Percentiles rank a stretch among this genome's conserved stretches.
phyloP scores from a whole-genome alignment of 495 filamentous ascomycete genomes.

The Penicillium paxilli region DNA sequence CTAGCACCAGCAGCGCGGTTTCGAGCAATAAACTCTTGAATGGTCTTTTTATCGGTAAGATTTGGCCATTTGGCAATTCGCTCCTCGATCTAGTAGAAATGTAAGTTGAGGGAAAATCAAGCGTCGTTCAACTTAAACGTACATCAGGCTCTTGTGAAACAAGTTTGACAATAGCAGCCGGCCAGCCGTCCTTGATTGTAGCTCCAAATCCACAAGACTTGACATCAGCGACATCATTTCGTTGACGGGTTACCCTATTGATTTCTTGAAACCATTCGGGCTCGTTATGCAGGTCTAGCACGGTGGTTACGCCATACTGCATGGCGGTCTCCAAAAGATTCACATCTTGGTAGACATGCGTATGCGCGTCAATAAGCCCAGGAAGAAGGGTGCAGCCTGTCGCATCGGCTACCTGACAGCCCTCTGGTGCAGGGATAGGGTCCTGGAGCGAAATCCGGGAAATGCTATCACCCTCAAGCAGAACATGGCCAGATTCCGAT shows the following conservation, averaged over 20 bases:
- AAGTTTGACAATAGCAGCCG: slow-evolving; percentile 11
- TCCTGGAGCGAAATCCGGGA: slow-evolving; percentile 1
- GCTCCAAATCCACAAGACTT: slow-evolving; percentile 11
- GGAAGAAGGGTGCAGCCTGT: slow-evolving; percentile 8
- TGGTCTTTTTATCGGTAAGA: slow-evolving; percentile 2
- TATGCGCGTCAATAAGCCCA: slow-evolving; percentile 14
- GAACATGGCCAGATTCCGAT: slow-evolving; percentile 8
- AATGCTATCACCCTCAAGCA: slow-evolving; percentile 8
- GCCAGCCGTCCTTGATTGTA: slow-evolving; percentile 12
- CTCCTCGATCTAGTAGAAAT: slow-evolving; percentile 8
- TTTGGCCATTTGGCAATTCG: slow-evolving; percentile 13
- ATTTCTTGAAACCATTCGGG: slow-evolving; percentile 12
- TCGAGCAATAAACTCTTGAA: slow-evolving; percentile 5
- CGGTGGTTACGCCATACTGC: slow-evolving; percentile 8
- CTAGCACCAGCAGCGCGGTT: slow-evolving; percentile 10
- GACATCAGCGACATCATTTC: slow-evolving; percentile 13
- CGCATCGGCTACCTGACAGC: slow-evolving; percentile 3
- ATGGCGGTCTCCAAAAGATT: slow-evolving; percentile 6
- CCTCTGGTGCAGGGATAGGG: background rate
- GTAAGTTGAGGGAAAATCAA: background rate
- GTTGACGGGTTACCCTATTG: background rate
- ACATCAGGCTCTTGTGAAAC: slow-evolving; percentile 6
- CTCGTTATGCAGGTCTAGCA: slow-evolving; percentile 13
- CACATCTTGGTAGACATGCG: slow-evolving; percentile 11
- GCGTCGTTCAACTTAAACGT: background rate